Evolutionary conservation across 768 basidiomycete species (phyloP).

Genomic region (Boletus huronensis): DNA sequence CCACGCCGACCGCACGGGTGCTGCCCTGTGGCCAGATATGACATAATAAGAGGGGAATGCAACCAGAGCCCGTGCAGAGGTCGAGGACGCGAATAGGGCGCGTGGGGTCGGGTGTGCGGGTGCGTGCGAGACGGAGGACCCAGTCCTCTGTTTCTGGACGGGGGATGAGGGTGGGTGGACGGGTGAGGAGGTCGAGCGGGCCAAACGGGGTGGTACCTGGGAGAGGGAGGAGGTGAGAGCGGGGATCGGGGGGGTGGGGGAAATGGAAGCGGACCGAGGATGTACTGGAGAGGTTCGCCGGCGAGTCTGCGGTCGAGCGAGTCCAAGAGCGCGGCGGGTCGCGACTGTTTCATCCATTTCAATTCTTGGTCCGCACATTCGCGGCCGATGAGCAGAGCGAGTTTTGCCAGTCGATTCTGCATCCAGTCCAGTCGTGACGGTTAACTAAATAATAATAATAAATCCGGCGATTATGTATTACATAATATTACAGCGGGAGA

Average conservation of each 20-base stretch:
- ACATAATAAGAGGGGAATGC: constrained; percentile 84
- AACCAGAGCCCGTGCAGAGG: constrained; percentile 90
- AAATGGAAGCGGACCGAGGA: constrained; percentile 57
- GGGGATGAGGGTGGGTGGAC: constrained; percentile 86
- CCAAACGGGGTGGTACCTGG: constrained; percentile 85
- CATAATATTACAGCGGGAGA: constrained; percentile 14
- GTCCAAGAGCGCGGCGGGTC: constrained; percentile 13
- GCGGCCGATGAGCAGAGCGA: constrained; percentile 34
- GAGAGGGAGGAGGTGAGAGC: background rate
- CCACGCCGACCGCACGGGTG: constrained; percentile 58
- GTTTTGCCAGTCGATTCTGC: constrained; percentile 24
- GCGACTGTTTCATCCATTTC: constrained; percentile 43
- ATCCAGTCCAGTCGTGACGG: background rate
- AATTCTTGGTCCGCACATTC: constrained; percentile 41
- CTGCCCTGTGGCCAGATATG: constrained; percentile 56
- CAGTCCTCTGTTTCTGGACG: constrained; percentile 93
- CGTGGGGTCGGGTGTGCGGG: constrained; percentile 31
- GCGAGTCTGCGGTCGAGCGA: constrained; percentile 57
- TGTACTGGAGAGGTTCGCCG: constrained; percentile 88
- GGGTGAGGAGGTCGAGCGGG: constrained; percentile 65
- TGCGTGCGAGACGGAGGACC: constrained; percentile 57
- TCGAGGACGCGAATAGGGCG: constrained; percentile 59
- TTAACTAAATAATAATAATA: background rate
- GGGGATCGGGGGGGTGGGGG: background rate
- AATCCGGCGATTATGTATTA: constrained; percentile 11